A percentile compares a stretch with the other conserved stretches of the same genome.
These are phyloP conservation scores for Magnolia kwangsiensis DNA, from an alignment of 164 flowering plant genomes.

Conservation along the genomic window DNA sequence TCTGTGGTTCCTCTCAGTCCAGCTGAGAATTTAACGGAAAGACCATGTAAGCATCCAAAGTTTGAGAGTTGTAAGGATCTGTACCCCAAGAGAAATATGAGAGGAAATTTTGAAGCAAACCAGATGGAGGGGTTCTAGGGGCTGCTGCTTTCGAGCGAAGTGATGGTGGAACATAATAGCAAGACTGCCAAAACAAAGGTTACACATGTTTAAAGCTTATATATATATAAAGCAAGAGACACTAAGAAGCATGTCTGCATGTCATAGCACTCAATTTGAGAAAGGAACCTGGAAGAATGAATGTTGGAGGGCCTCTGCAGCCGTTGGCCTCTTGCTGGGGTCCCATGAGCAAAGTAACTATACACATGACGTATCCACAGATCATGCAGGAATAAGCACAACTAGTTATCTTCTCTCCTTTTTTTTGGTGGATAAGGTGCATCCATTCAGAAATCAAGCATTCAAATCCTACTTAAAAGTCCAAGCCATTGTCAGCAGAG, in stretches of 20 bases:
- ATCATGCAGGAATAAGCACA: background rate
- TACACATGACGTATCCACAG: background rate
- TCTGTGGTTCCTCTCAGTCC: constrained; percentile 12
- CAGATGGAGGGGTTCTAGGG: constrained; percentile 79
- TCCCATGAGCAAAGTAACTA: constrained; percentile 66
- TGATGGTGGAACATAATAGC: constrained; percentile 89
- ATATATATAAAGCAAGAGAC: background rate
- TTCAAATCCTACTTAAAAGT: background rate
- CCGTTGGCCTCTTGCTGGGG: constrained; percentile 62
- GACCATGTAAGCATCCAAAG: background rate
- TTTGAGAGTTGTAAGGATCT: background rate
- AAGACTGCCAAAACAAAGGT: constrained; percentile 49
- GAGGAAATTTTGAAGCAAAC: constrained; percentile 28
- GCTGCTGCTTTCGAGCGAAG: constrained; percentile 58
- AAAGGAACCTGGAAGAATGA: constrained; percentile 59
- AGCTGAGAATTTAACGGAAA: constrained; percentile 3
- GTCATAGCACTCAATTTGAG: background rate
- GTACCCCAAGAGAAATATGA: background rate
- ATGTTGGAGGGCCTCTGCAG: constrained; percentile 60
- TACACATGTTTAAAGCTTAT: background rate
- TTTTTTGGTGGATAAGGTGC: background rate
- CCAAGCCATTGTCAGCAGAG: background rate
- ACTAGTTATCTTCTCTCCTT: background rate
- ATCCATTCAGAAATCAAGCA: background rate
- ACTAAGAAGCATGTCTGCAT: too few relatives aligned